Evolutionary conservation across 192 early-diverging fungal genomes (phyloP).

Genomic region (Coemansia sp.): DNA sequence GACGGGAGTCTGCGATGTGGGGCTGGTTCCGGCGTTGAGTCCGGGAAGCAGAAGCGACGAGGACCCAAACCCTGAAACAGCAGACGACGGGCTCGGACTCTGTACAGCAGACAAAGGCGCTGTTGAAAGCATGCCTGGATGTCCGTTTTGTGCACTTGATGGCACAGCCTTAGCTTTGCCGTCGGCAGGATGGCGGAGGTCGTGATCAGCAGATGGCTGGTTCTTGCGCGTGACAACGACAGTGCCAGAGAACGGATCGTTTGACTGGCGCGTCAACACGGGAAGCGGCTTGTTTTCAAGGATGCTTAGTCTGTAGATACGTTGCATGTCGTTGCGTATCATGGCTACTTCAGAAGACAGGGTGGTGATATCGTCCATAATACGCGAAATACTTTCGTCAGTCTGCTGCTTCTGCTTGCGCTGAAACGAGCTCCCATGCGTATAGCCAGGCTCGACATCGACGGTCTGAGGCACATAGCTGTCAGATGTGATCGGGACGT

Average conservation of each 20-base stretch:
- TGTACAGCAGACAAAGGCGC: slow-evolving; percentile 27
- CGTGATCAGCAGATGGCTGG: slow-evolving; percentile 23
- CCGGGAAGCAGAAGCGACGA: slow-evolving; percentile 41
- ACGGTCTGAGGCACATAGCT: slow-evolving; percentile 82
- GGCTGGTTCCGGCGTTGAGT: slow-evolving; percentile 15
- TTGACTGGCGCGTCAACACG: slow-evolving; percentile 23
- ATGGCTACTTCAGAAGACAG: slow-evolving; percentile 43
- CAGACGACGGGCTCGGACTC: slow-evolving; percentile 32
- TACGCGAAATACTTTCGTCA: slow-evolving; percentile 40
- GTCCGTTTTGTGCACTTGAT: slow-evolving; percentile 7
- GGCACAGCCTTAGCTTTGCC: slow-evolving; percentile 15
- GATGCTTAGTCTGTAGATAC: slow-evolving; percentile 48
- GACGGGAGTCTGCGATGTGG: slow-evolving; percentile 41
- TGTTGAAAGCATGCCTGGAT: slow-evolving; percentile 14
- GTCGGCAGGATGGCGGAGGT: slow-evolving; percentile 26
- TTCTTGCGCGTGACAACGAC: slow-evolving; percentile 30
- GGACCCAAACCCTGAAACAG: slow-evolving; percentile 12
- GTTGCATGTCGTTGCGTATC: slow-evolving; percentile 50
- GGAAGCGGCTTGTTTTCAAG: slow-evolving; percentile 55
- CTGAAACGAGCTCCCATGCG: slow-evolving; percentile 44
- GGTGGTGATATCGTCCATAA: slow-evolving; percentile 47
- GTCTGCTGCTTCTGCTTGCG: slow-evolving; percentile 49
- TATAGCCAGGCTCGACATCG: slow-evolving; percentile 52
- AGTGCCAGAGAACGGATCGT: slow-evolving; percentile 38
- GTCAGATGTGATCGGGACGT: slow-evolving; percentile 75